These are phyloP conservation scores for Heterotrichella gracilis DNA, from an alignment of 352 stramenopile species.

Conservation along the genomic window DNA sequence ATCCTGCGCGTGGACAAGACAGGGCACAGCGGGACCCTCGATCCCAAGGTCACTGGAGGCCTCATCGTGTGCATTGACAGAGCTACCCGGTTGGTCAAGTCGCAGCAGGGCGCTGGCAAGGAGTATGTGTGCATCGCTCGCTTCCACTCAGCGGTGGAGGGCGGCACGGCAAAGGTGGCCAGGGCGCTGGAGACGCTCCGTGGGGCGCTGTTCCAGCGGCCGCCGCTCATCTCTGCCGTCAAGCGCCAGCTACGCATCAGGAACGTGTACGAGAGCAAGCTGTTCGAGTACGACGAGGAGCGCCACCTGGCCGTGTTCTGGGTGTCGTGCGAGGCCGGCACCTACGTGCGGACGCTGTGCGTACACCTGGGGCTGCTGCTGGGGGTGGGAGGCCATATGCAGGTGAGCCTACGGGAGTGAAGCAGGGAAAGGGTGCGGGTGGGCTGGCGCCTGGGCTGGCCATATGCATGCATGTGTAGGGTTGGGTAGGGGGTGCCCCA, in stretches of 20 bases:
- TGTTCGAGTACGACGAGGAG: conserved; percentile 91
- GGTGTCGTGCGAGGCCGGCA: conserved; percentile 58
- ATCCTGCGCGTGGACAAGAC: conserved; percentile 99
- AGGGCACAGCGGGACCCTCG: conserved; percentile 86
- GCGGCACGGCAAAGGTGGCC: conserved; percentile 45
- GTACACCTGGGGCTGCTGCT: conserved; percentile 89
- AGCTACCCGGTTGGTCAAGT: conserved; percentile 64
- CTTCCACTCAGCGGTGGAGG: conserved; percentile 69
- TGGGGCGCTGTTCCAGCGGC: conserved; percentile 92
- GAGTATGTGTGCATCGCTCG: conserved; percentile 93
- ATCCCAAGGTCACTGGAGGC: conserved; percentile 98
- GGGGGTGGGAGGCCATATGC: conserved; percentile 92
- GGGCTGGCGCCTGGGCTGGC: no score
- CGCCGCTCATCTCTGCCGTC: conserved; percentile 91
- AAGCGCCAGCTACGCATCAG: conserved; percentile 96
- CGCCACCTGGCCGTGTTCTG: conserved; percentile 76
- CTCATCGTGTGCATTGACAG: conserved; percentile 98
- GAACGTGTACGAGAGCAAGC: conserved; percentile 93
- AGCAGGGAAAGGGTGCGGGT: no score
- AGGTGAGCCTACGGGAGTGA: no score
- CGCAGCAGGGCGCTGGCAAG: conserved; percentile 78
- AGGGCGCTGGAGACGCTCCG: conserved; percentile 90
- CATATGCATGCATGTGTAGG: no score
- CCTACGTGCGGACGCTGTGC: conserved; percentile 96
- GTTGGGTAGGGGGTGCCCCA: no score